phyloP scores from a whole-genome alignment of 2,329 filamentous ascomycete species.

The Penicillium sp. region DNA sequence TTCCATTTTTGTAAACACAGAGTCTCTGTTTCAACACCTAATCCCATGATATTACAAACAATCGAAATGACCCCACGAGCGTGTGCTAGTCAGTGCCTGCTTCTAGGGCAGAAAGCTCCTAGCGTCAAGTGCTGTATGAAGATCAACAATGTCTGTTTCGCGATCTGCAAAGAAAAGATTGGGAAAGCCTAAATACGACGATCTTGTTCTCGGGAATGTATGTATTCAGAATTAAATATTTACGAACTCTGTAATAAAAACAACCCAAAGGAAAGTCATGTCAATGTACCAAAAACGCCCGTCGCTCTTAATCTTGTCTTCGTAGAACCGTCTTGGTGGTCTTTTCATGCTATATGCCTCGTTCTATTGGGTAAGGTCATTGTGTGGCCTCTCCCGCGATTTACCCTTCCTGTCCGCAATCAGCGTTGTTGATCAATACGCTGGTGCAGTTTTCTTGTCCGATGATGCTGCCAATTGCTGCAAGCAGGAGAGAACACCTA shows the following conservation, averaged over 20 bases:
- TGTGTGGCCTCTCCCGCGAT: no score
- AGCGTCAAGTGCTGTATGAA: no score
- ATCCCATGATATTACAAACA: no score
- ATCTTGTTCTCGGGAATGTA: neutral
- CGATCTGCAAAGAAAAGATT: neutral
- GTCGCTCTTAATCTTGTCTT: slow-evolving; percentile 16
- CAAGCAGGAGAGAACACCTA: slow-evolving; percentile 57
- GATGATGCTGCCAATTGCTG: slow-evolving; percentile 51
- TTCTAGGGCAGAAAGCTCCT: no score
- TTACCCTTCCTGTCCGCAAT: neutral
- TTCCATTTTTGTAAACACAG: no score
- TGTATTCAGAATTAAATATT: neutral
- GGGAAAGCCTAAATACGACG: neutral
- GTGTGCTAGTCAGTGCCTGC: no score
- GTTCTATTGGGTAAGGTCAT: neutral
- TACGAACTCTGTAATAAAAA: neutral
- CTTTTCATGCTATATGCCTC: slow-evolving; percentile 5
- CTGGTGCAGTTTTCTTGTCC: slow-evolving; percentile 28
- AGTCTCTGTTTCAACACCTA: no score
- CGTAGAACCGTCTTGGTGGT: slow-evolving; percentile 18
- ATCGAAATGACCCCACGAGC: no score
- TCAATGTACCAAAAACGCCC: slow-evolving; percentile 11
- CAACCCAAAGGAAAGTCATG: neutral
- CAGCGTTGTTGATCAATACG: slow-evolving; percentile 4
- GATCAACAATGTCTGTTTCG: neutral